A percentile compares a stretch with the other conserved stretches of the same genome.
These are phyloP conservation scores for Carex sylvatica DNA, from an alignment of 202 grass and related monocot genomes.

Conservation along the genomic window DNA sequence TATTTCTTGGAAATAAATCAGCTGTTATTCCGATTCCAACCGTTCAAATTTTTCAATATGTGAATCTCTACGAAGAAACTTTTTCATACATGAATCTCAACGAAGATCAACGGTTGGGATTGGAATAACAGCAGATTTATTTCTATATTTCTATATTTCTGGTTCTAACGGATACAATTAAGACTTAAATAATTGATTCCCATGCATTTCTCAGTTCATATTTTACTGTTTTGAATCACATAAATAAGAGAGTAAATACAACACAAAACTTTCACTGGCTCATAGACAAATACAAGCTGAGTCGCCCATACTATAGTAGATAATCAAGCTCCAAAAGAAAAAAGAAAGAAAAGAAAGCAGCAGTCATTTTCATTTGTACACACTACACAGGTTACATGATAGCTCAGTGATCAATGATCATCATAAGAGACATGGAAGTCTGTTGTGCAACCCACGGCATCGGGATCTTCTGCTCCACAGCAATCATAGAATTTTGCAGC, in stretches of 20 bases:
- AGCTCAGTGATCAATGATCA: slow-evolving; percentile 26
- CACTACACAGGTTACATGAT: not conserved
- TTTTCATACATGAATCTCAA: too few relatives aligned
- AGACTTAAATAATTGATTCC: not conserved
- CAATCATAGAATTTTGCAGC: slow-evolving; percentile 89
- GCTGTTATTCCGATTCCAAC: too few relatives aligned
- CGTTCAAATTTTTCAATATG: too few relatives aligned
- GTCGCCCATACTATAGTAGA: not conserved
- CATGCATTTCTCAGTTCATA: not conserved
- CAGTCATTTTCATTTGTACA: not conserved
- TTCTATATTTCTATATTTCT: not conserved
- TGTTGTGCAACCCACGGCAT: slow-evolving; percentile 58
- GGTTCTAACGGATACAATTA: not conserved
- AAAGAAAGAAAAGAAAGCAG: not conserved
- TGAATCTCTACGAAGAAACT: too few relatives aligned
- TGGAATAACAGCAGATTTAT: too few relatives aligned
- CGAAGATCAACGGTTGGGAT: too few relatives aligned
- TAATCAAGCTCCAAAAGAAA: not conserved
- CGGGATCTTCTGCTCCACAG: slow-evolving; percentile 81
- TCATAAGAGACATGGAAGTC: slow-evolving; percentile 75
- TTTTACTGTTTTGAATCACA: not conserved
- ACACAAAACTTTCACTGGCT: not conserved
- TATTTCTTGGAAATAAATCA: not conserved
- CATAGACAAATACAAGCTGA: not conserved
- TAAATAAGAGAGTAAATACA: not conserved